Evolutionary conservation across 345 rosid species (phyloP), one percentile per base, ranked within the genome.

Genomic region (Schrenkiella parvula): DNA sequence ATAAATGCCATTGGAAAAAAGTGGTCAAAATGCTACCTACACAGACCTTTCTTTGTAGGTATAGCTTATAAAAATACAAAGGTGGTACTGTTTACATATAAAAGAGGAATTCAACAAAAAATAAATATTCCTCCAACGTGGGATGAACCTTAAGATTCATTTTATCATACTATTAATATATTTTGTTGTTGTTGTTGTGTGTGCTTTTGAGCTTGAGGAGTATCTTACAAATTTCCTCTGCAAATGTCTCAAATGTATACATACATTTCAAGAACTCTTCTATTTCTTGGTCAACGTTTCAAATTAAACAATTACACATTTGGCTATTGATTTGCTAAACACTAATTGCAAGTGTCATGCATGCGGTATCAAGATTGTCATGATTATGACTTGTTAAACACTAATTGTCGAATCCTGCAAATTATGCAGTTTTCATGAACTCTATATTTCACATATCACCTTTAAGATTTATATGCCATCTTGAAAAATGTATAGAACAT

Each of bases 1-100:
- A 37, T 9, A 28, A 21, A 29, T 23, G 21, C 51, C 17, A 4
- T 41, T 52, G 54, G n/a, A n/a, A 42, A 72, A 59, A 63, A 51
- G 46, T 43, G 54, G 76, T 63, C 76, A 63, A 72, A 5, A 43
- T 63, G 46, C 70, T 63, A 71, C 70, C 63, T 72, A 72, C 55
- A 62, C 35, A 23, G 15, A 51, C 46, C 55, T 63, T 52, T 14
- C 55, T 63, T 52, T 14, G 21, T 48, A 48, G 75, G 59, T 50
- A 6, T 38, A 60, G 15, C 23, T 48, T 50, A 60, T 48, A 28
- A 50, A 37, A 38, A 37, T 50, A 70, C 59, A 59, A 47, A 60
- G 15, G 29, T 17, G 62, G 62, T 34, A 10, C 6, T 26, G 41
- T 55, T 26, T 59, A 17, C 29, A 59, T 69, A 17, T 70, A 35